These are phyloP conservation scores for Boeremia exigua DNA, from an alignment of 2,329 filamentous ascomycete genomes.

Conservation along the genomic window DNA sequence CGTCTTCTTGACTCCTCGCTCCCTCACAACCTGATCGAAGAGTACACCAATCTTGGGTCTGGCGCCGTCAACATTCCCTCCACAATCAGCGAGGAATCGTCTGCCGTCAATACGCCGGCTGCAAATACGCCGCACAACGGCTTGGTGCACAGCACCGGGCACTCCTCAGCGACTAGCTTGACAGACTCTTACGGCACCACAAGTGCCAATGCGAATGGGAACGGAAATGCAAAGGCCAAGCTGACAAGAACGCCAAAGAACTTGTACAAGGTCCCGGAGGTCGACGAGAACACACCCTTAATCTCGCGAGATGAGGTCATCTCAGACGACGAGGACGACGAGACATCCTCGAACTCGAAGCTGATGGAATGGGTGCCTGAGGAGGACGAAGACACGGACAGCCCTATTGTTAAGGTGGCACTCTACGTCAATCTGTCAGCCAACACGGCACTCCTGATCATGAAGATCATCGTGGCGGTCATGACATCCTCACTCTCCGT, in stretches of 20 bases:
- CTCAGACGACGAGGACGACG: slow-evolving; percentile 52
- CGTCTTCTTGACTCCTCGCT: slow-evolving; percentile 87
- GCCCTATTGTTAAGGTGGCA: slow-evolving; percentile 80
- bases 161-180: slow-evolving; percentile 21
- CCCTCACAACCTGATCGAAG: slow-evolving; percentile 89
- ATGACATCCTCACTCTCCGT: slow-evolving; percentile 83
- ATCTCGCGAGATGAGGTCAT: slow-evolving; percentile 50
- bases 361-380: slow-evolving; percentile 72
- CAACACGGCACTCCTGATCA: slow-evolving; percentile 74
- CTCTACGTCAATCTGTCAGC: slow-evolving; percentile 86
- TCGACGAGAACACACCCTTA: slow-evolving; percentile 70
- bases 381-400: slow-evolving; percentile 75
- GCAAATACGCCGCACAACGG: slow-evolving; percentile 24
- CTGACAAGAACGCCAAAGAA: slow-evolving; percentile 72
- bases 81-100: slow-evolving; percentile 76
- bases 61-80: slow-evolving; percentile 69
- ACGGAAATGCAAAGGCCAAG: slow-evolving; percentile 35
- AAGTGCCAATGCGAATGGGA: slow-evolving; percentile 17
- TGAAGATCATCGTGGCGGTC: slow-evolving; percentile 78
- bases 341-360: slow-evolving; percentile 51
- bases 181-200: slow-evolving; percentile 42
- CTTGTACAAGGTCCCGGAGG: slow-evolving; percentile 74
- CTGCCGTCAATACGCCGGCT: slow-evolving; percentile 25
- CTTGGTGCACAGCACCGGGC: slow-evolving; percentile 22
- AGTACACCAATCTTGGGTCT: slow-evolving; percentile 73